These are phyloP conservation scores for Clonostachys solani DNA, from an alignment of 2,329 filamentous ascomycete species.

Conservation along the genomic window DNA sequence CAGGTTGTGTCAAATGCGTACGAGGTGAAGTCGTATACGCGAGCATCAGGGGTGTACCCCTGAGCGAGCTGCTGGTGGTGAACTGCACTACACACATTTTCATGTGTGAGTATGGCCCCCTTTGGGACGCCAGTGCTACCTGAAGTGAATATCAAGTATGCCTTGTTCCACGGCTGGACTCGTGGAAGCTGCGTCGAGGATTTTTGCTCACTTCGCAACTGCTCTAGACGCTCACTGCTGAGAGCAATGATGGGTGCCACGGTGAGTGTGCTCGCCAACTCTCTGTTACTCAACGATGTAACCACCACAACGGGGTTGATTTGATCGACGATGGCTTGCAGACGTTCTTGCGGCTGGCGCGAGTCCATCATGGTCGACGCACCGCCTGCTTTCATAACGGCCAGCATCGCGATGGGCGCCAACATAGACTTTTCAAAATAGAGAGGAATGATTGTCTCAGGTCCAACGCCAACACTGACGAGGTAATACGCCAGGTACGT, in stretches of 20 bases:
- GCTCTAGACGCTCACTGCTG: background rate
- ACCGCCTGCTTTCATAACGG: conserved; percentile 6
- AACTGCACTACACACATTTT: conserved; percentile 8
- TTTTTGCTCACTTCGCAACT: background rate
- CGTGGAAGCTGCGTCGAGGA: background rate
- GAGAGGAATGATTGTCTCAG: conserved; percentile 9
- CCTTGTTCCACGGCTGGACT: conserved; percentile 13
- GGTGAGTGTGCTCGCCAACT: background rate
- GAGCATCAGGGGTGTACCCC: conserved; percentile 34
- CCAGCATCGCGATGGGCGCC: conserved; percentile 13
- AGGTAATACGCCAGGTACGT: conserved; percentile 29
- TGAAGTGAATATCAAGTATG: conserved; percentile 44
- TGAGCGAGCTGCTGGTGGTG: conserved; percentile 30
- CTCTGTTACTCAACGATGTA: background rate
- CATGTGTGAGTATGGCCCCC: conserved; percentile 22
- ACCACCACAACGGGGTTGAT: background rate
- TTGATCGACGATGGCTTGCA: conserved; percentile 7
- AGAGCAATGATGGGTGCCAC: background rate
- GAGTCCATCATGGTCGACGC: conserved; percentile 11
- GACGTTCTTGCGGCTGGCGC: conserved; percentile 8
- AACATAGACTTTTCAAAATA: conserved; percentile 14
- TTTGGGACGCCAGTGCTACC: conserved; percentile 55
- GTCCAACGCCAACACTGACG: conserved; percentile 15
- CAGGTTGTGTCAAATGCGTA: conserved; percentile 53
- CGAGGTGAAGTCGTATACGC: conserved; percentile 42